phyloP scores from a whole-genome alignment of 306 rosid genomes.

The Quercus alba region DNA sequence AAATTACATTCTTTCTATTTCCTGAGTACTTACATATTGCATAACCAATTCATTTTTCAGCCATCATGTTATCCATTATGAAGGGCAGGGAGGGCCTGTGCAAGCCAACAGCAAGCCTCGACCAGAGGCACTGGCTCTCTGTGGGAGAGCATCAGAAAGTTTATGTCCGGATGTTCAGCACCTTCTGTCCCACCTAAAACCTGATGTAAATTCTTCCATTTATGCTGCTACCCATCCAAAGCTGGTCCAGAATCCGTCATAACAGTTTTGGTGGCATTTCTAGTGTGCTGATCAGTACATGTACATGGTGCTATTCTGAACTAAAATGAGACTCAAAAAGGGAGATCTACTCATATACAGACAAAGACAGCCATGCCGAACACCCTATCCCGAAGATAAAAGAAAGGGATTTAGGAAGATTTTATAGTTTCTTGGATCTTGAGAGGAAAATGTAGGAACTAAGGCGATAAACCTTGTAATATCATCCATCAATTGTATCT shows the following conservation, averaged over 20 bases:
- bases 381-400: neutral
- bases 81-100: conserved; percentile 97
- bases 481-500: no score
- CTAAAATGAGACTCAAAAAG: neutral
- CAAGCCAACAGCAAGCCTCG: conserved; percentile 87
- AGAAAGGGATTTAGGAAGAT: neutral
- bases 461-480: no score
- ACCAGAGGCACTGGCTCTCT: conserved; percentile 67
- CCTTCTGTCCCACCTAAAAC: conserved; percentile 80
- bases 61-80: conserved; percentile 85
- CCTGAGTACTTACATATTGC: conserved; percentile 6
- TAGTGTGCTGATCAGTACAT: neutral
- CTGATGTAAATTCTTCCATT: conserved; percentile 72
- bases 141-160: conserved; percentile 72
- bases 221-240: conserved; percentile 84
- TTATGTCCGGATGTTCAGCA: conserved; percentile 88
- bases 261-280: neutral
- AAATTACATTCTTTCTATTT: conserved; percentile 6
- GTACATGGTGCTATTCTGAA: neutral
- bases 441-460: neutral
- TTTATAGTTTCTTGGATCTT: neutral
- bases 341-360: neutral
- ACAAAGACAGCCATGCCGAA: neutral
- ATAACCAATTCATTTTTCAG: conserved; percentile 39
- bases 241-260: conserved; percentile 63